phyloP scores from a whole-genome alignment of 108 stramenopile genomes.

The Halocafeteria seosinensis region DNA sequence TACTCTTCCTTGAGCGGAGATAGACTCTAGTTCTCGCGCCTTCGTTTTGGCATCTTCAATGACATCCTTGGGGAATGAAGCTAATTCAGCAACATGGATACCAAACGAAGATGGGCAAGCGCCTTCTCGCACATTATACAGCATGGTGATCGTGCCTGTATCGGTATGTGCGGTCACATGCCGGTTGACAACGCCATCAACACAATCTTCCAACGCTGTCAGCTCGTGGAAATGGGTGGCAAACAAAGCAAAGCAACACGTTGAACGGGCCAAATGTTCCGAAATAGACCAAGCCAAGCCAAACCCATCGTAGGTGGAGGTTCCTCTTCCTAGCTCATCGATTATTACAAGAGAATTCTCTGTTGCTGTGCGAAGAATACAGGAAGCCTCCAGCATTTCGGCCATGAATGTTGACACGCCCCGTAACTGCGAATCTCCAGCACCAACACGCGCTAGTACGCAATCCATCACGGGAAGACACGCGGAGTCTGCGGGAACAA shows the following conservation, averaged over 20 bases:
- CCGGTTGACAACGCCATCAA: conserved; percentile 51
- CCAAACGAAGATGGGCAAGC: conserved; percentile 84
- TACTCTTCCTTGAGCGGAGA: too few species aligned
- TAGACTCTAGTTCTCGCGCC: conserved; percentile 66
- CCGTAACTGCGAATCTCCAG: conserved; percentile 74
- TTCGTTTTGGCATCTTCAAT: conserved; percentile 79
- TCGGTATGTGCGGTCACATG: conserved; percentile 60
- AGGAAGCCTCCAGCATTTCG: conserved; percentile 89
- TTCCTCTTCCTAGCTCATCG: conserved; percentile 95
- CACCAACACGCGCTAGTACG: conserved; percentile 76
- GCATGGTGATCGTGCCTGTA: conserved; percentile 21
- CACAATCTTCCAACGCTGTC: conserved; percentile 46
- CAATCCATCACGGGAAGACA: conserved; percentile 73
- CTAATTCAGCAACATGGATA: conserved; percentile 84
- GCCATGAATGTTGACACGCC: conserved; percentile 97
- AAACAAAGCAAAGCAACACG: conserved; percentile 72
- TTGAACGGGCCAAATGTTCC: conserved; percentile 56
- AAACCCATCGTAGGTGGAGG: conserved; percentile 86
- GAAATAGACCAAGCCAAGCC: conserved; percentile 73
- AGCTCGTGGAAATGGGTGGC: conserved; percentile 98
- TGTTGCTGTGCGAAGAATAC: conserved; percentile 66
- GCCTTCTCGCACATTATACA: conserved; percentile 56
- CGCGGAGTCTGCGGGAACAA: conserved; percentile 58
- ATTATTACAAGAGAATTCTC: conserved; percentile 77
- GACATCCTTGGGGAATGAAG: conserved; percentile 58